Conservation (phyloP, 139 green algal species). For the Haematococcus lacustris region DNA sequence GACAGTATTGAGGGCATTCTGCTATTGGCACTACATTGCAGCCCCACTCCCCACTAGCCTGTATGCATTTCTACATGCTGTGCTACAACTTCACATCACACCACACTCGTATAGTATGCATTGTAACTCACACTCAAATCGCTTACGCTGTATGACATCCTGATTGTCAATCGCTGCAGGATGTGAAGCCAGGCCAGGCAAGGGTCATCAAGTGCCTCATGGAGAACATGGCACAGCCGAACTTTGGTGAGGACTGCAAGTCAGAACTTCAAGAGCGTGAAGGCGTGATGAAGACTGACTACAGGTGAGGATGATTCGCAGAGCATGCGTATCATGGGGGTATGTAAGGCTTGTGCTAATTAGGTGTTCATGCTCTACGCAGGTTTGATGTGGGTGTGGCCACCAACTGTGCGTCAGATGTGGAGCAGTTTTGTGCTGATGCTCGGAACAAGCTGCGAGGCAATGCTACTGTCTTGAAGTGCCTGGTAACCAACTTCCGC, state of each 20-base stretch:
- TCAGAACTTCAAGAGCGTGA: slow-evolving; percentile 48
- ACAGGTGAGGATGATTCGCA: too few relatives aligned
- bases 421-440: slow-evolving; percentile 47
- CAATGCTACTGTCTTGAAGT: slow-evolving; percentile 67
- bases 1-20: too few relatives aligned
- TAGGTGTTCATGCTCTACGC: neutral
- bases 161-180: too few relatives aligned
- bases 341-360: neutral
- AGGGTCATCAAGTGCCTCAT: slow-evolving; percentile 48
- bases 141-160: too few relatives aligned
- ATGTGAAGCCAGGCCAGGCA: slow-evolving; percentile 55
- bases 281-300: slow-evolving; percentile 57
- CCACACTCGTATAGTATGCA: too few relatives aligned
- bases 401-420: slow-evolving; percentile 37
- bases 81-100: too few relatives aligned
- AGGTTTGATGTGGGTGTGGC: slow-evolving; percentile 44
- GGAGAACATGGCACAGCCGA: slow-evolving; percentile 66
- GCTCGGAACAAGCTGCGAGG: slow-evolving; percentile 42
- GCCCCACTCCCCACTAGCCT: too few relatives aligned
- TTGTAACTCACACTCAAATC: too few relatives aligned
- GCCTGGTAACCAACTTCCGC: slow-evolving; percentile 57
- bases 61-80: too few relatives aligned
- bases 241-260: slow-evolving; percentile 64
- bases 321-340: too few relatives aligned
- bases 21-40: too few relatives aligned